Evolutionary conservation across 2,329 filamentous ascomycete genomes (phyloP).

Genomic region (Basipetospora sp.): DNA sequence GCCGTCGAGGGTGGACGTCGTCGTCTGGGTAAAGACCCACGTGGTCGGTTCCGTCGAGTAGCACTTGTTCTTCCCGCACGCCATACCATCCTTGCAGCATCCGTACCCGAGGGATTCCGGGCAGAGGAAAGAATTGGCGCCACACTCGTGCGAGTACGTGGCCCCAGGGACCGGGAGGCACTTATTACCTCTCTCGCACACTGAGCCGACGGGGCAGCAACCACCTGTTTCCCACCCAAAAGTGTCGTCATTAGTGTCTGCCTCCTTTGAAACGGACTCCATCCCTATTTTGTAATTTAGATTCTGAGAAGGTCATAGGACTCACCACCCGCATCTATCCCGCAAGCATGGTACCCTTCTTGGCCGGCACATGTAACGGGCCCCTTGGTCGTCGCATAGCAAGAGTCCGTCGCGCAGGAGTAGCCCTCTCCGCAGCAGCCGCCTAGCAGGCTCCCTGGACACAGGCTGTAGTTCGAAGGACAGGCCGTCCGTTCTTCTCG

Average conservation of each 20-base stretch:
- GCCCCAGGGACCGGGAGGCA: constrained; percentile 32
- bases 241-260: too few species aligned
- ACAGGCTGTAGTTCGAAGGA: constrained; percentile 12
- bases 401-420: constrained; percentile 31
- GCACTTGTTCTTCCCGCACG: constrained; percentile 32
- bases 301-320: too few species aligned
- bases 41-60: constrained; percentile 33
- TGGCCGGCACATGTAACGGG: constrained; percentile 24
- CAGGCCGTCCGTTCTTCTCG: constrained; percentile 1
- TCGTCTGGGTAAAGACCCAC: constrained; percentile 25
- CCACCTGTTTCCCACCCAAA: too few species aligned
- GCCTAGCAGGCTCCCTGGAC: constrained; percentile 25
- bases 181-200: constrained; percentile 23
- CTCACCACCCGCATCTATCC: constrained; percentile 21
- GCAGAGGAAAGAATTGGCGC: constrained; percentile 31
- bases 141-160: constrained; percentile 26
- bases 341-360: constrained; percentile 27
- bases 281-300: too few species aligned
- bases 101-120: constrained; percentile 35
- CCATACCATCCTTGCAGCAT: constrained; percentile 36
- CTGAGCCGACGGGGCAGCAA: constrained; percentile 31
- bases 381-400: constrained; percentile 30
- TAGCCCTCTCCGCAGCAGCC: constrained; percentile 35
- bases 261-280: too few species aligned
- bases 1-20: constrained; percentile 31